phyloP scores from a whole-genome alignment of 1,139 yeast species.

The Debaryomycetaceae sp. region DNA sequence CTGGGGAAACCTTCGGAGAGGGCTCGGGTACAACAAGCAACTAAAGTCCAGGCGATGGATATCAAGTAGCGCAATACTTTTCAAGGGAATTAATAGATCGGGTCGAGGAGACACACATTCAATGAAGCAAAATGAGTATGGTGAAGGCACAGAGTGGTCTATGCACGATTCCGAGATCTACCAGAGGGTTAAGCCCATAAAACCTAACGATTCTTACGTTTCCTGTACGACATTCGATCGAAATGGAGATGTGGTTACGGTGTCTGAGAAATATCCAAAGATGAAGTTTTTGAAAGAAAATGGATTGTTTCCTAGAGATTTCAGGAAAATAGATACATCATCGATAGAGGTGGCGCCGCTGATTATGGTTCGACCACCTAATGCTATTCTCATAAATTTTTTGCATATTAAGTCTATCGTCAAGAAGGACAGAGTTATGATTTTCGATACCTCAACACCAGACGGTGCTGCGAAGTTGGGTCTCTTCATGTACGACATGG shows the following conservation, averaged over 20 bases:
- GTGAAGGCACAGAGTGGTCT: too few species aligned
- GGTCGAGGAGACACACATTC: too few species aligned
- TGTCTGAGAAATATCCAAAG: conserved; percentile 75
- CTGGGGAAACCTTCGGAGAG: too few species aligned
- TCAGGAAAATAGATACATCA: conserved; percentile 85
- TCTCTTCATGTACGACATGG: conserved; percentile 81
- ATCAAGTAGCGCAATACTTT: too few species aligned
- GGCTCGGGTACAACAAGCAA: too few species aligned
- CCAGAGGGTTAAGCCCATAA: conserved; percentile 48
- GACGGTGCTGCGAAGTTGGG: conserved; percentile 60
- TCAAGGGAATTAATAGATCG: too few species aligned
- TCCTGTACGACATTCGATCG: conserved; percentile 73
- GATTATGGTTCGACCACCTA: conserved; percentile 66
- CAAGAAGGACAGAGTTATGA: conserved; percentile 73
- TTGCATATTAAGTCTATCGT: conserved; percentile 85
- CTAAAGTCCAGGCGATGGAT: too few species aligned
- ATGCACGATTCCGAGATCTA: conserved; percentile 8
- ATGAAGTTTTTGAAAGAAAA: conserved; percentile 72
- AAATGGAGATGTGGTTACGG: conserved; percentile 68
- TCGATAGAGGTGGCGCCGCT: conserved; percentile 88
- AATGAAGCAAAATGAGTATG: too few species aligned
- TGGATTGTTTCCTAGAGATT: conserved; percentile 75
- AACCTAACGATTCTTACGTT: conserved; percentile 55
- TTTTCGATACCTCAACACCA: conserved; percentile 71
- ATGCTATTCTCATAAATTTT: conserved; percentile 75